Base-by-base conservation (phyloP, 768 basidiomycete genomes). In the Suillus cothurnatus region DNA sequence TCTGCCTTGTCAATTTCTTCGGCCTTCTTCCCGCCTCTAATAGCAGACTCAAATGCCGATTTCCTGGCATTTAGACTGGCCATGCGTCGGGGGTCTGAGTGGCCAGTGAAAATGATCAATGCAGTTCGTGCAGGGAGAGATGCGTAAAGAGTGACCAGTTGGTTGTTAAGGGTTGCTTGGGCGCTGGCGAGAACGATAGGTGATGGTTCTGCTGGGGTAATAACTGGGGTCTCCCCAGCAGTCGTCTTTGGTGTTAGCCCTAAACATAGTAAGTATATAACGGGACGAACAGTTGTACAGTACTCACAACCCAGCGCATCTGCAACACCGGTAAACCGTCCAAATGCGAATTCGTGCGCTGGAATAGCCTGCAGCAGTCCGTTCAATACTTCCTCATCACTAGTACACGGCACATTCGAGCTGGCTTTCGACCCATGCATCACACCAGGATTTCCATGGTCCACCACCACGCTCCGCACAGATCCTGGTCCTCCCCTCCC, bases 381-480 rank as follows among this genome's bases (percentile, higher is more conserved):
- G n/a, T 89, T 81, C 41, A 95, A 70, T 7, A 95, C 86, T 71
- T 96, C 93, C 1, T 84, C 86, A 72, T 99, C 97, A 39, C 74
- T 86, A 65, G 82, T 82, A 72, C 95, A 97, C 28, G 86, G 85
- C 31, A 95, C 77, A 23, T 86, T 83, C 4, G 92, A 93, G 9
- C 84, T 91, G 21, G 93, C 92, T 75, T 93, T 95, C 59, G 86
- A 81, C 11, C 93, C 93, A 68, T 95, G 93, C 92, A 94, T 94
- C 31, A 87, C 86, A 4, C 81, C 79, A 0, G 94, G 92, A 71
- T 92, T 93, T 11, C 94, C 93, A 68, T 92, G 90, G 71, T 98
- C 94, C 57, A 95, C 88, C 1, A 95, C 89, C 0, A 90, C 92
- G 4, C 84, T 79, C 63, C 81, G 81, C 17, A 89, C 74, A 58